These are phyloP conservation scores for Rugonectria rugulosa DNA, from an alignment of 2,329 filamentous ascomycete species.

Conservation along the genomic window DNA sequence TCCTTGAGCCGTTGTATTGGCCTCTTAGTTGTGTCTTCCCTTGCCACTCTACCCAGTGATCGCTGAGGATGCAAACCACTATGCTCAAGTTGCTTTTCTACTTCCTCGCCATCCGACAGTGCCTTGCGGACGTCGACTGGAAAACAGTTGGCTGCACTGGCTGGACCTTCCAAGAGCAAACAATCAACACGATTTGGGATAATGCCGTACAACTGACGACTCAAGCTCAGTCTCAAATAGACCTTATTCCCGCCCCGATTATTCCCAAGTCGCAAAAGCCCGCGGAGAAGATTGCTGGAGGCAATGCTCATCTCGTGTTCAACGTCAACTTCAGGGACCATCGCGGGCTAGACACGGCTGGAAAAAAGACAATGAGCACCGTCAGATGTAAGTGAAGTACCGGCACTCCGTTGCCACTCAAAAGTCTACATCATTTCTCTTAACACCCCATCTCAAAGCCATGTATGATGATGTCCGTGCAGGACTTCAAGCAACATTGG, in stretches of 20 bases:
- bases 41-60: too few species aligned
- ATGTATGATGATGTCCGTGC: conserved; percentile 1
- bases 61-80: conserved; percentile 10
- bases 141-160: conserved; percentile 5
- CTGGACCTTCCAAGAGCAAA: conserved; percentile 8
- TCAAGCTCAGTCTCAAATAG: conserved; percentile 12
- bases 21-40: too few species aligned
- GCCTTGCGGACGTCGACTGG: conserved; percentile 5
- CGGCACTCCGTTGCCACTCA: neutral
- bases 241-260: conserved; percentile 1
- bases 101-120: conserved; percentile 4
- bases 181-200: conserved; percentile 8
- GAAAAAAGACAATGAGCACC: neutral
- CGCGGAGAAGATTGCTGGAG: neutral
- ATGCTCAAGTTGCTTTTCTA: neutral
- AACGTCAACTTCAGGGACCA: neutral
- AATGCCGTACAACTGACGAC: conserved; percentile 4
- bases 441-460: neutral
- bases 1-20: neutral
- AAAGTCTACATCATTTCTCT: neutral
- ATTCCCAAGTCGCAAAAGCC: neutral
- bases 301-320: conserved; percentile 10
- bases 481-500: conserved; percentile 2
- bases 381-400: conserved; percentile 2
- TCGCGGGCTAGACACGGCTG: neutral